Conservation (phyloP, 1,284 basidiomycete genomes). For the Rhodotorula sp. region DNA sequence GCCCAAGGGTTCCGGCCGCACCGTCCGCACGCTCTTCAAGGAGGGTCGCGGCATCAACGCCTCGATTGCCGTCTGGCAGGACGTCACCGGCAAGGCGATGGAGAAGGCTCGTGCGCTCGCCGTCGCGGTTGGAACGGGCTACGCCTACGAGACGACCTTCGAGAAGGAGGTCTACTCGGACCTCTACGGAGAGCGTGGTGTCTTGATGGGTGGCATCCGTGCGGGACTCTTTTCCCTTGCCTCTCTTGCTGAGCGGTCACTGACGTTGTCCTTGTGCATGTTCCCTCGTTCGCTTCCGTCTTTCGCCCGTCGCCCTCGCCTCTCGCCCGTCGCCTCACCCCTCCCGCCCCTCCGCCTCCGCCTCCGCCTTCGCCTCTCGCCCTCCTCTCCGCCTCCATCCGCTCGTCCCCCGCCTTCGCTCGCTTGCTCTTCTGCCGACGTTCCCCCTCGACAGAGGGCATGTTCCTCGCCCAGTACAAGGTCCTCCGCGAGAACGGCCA, state of each 20-base stretch:
- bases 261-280: neutral
- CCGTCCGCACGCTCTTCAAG: conserved; percentile 98
- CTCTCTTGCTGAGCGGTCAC: conserved; percentile 24
- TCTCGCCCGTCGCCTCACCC: neutral
- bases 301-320: neutral
- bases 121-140: conserved; percentile 92
- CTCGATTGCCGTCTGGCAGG: conserved; percentile 59
- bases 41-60: conserved; percentile 96
- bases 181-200: conserved; percentile 99
- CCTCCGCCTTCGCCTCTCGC: neutral
- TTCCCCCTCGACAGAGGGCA: conserved; percentile 65
- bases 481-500: conserved; percentile 98
- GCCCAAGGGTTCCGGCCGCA: conserved; percentile 97
- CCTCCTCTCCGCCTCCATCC: no score
- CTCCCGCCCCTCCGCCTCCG: no score
- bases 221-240: conserved; percentile 48
- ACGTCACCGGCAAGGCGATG: conserved; percentile 95
- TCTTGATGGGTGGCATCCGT: conserved; percentile 98
- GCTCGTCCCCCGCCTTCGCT: neutral
- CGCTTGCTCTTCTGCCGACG: conserved; percentile 5
- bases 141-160: conserved; percentile 98
- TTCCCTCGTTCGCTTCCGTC: neutral
- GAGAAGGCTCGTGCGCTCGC: conserved; percentile 95
- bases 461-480: conserved; percentile 98
- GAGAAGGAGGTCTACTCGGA: conserved; percentile 99